Evolutionary conservation across 2,329 filamentous ascomycete species (phyloP), one percentile per base, ranked within the genome.

Genomic region (Phaeosphaeriaceae sp.): DNA sequence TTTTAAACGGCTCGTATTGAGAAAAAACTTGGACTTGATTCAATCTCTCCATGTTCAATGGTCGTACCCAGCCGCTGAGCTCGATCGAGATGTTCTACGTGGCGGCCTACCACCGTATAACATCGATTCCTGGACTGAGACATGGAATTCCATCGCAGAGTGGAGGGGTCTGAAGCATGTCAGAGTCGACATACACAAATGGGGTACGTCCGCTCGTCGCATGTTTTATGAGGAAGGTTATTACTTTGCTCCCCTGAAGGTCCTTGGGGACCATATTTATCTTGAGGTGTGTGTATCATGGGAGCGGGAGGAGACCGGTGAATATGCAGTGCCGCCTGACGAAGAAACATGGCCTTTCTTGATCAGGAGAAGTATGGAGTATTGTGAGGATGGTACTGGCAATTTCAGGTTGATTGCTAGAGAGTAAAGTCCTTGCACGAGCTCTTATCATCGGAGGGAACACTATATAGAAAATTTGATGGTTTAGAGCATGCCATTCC

Each of bases 171-270:
- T 53, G 9, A 15, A 17, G 17, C 40, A 33, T 36, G 41, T 53
- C 17, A 46, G 50, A 21, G 22, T 53, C 31, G 40, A 53, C 22
- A 53, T 53, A 46, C 25, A 44, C 27, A 50, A 31, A 50, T 50
- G 33, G 31, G n/a, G 7, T 20, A 5, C 7, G 31, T 7, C 21
- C 27, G 22, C 48, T 17, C n/a, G 27, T 40, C 25, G 40, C 27
- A 50, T 50, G 48, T 17, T 40, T 11, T 40, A 21, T 2, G 7
- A 50, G 6, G 48, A 50, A 50, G 27, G 40, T 17, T 40, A 19
- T 50, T 50, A n/a, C n/a, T 40, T 50, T 22, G 31, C 27, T 10
- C 48, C 48, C 21, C 27, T 50, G 3, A 20, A 11, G 27, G 33
- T 36, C 13, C 48, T 50, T 50, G 25, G 17, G 17, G 9, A 50